Base-by-base conservation (phyloP, 2,329 filamentous ascomycete genomes). In the Chaetomium globosum region DNA sequence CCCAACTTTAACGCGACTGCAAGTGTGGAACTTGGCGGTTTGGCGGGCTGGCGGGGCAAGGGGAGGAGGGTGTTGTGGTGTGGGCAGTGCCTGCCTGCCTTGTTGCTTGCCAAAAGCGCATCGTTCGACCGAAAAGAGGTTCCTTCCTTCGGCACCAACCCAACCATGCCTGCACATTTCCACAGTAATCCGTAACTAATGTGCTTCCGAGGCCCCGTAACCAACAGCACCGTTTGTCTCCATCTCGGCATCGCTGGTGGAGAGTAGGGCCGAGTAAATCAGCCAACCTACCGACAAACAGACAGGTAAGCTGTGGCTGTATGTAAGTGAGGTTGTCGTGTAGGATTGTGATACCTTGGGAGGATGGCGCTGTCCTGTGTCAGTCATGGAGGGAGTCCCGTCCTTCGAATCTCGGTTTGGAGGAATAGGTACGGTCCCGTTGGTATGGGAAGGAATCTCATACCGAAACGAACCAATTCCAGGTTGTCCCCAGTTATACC, bases 1-100 rank as follows among this genome's bases (percentile, higher is more conserved):
- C 57, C 56, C 26, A 64, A 64, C 62, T 64, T 60, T 60, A 65
- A 65, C 58, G 52, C 58, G 63, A 61, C 58, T 12, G 46, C 58
- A 64, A 43, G 19, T 26, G 33, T 54, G 54, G 48, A 23, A 26
- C 30, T 52, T 43, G 26, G 26, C 26, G 26, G 26, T 26, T 23
- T 36, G 33, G 33, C 33, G 33, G 33, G 33, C 12, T 12, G 33
- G 33, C 33, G 33, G 33, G 33, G 33, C 33, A 12, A 12, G 33
- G 33, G 23, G 33, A 10, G 33, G 33, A 2, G 9, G 9, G 33
- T 9, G 33, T 9, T 9, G 31, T 10, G 12, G 33, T 36, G 33
- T 9, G 33, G 33, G 33, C 33, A 36, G 7, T 31, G 31, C 31
- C 33, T 31, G 31, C 31, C 33, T 36, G 33, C 33, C 33, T 36